Conservation (phyloP, 495 filamentous ascomycete species). For the Penicillium alfredii region DNA sequence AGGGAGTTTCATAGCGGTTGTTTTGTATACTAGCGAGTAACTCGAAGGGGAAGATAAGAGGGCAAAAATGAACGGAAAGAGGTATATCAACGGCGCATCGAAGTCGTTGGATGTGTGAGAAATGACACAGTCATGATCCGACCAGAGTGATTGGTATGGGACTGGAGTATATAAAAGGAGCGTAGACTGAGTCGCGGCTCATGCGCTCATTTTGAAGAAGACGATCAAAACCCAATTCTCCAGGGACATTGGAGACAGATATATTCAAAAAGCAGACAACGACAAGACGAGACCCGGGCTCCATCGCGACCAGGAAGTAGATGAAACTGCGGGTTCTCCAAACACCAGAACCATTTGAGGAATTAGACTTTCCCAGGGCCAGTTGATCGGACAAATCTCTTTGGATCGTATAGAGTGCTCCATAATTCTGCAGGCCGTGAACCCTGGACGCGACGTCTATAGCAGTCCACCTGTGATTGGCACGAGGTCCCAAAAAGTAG, state of each 20-base stretch:
- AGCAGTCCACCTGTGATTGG: conserved; percentile 7
- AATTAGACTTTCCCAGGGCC: conserved; percentile 3
- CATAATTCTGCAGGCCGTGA: conserved; percentile 6
- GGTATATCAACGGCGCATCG: neutral
- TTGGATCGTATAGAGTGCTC: neutral
- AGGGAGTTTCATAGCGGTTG: conserved; percentile 37
- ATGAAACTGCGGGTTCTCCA: conserved; percentile 1
- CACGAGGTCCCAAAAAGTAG: conserved; percentile 18
- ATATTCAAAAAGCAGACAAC: neutral
- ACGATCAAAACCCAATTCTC: too few relatives aligned
- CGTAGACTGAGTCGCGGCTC: neutral
- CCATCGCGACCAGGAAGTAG: conserved; percentile 5
- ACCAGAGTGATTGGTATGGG: neutral
- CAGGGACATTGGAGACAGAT: too few relatives aligned
- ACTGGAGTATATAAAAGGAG: neutral
- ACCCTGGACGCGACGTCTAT: conserved; percentile 1
- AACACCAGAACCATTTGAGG: conserved; percentile 1
- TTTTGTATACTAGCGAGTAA: neutral
- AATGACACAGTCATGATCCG: neutral
- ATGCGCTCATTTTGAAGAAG: neutral
- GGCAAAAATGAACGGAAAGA: neutral
- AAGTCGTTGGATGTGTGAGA: neutral
- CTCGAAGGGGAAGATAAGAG: neutral
- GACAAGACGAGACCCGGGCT: conserved; percentile 3
- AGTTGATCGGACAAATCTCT: conserved; percentile 4